Conservation (phyloP, 2,329 filamentous ascomycete species). For the Epicoccum nigrum region DNA sequence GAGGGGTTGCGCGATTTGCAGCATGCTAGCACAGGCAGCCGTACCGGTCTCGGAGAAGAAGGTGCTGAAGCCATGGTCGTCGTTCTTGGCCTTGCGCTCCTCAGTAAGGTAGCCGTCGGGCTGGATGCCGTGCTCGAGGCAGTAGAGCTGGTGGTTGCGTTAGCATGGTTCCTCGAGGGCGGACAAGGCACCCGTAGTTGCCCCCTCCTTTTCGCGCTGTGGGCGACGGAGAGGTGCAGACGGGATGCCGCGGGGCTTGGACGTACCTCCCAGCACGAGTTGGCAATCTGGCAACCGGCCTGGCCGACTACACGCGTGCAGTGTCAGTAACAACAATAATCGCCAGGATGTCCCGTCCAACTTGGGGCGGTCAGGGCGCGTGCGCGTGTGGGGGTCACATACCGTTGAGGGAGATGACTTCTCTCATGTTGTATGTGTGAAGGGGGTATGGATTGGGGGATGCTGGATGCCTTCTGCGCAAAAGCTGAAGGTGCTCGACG, state of each 20-base stretch:
- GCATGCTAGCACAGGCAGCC: conserved; percentile 30
- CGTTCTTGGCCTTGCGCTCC: conserved; percentile 91
- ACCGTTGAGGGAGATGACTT: conserved; percentile 99
- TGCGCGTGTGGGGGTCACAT: conserved; percentile 52
- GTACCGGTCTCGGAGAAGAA: conserved; percentile 99
- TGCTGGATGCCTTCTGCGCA: conserved; percentile 16
- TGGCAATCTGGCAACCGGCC: conserved; percentile 99
- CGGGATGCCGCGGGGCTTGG: conserved; percentile 24
- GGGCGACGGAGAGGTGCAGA: conserved; percentile 16
- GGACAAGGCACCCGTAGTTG: conserved; percentile 39
- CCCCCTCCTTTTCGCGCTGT: conserved; percentile 31
- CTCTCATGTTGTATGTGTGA: conserved; percentile 77
- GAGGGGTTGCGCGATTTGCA: conserved; percentile 24
- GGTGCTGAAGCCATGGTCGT: conserved; percentile 98
- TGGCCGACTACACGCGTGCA: conserved; percentile 81
- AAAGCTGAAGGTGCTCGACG: conserved; percentile 19
- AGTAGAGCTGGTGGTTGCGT: conserved; percentile 79
- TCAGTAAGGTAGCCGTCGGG: conserved; percentile 98
- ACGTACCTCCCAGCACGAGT: conserved; percentile 99
- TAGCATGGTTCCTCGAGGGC: conserved; percentile 38
- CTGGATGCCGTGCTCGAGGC: conserved; percentile 99
- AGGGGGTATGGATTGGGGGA: conserved; percentile 37
- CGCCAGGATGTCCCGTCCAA: conserved; percentile 28
- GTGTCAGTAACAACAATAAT: conserved; percentile 58
- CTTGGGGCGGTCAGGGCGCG: conserved; percentile 48